Conservation (phyloP, 2,329 filamentous ascomycete genomes). For the Berkeleyomyces rouxiae region DNA sequence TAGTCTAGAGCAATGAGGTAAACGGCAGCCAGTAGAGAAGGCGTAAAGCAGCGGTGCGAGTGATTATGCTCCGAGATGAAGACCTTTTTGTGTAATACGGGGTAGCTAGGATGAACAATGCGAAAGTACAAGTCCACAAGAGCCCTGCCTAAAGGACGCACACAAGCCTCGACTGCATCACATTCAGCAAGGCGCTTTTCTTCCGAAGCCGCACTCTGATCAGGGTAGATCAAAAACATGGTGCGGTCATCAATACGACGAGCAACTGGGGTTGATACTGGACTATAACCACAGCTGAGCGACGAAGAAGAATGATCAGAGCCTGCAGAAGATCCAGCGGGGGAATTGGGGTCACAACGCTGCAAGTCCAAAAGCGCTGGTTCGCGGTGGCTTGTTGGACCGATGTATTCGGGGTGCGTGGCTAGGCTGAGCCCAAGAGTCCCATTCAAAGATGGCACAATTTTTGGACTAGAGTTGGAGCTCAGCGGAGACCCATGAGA, state of each 20-base stretch:
- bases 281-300: constrained; percentile 10
- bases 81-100: constrained; percentile 34
- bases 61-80: constrained; percentile 35
- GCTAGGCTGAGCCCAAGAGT: constrained; percentile 39
- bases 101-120: constrained; percentile 35
- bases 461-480: constrained; percentile 5
- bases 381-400: constrained; percentile 41
- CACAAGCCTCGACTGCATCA: constrained; percentile 35
- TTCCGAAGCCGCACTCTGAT: constrained; percentile 22
- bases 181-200: constrained; percentile 25
- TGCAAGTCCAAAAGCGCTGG: constrained; percentile 39
- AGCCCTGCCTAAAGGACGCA: constrained; percentile 33
- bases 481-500: background rate
- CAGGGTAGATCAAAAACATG: constrained; percentile 23
- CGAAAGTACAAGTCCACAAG: constrained; percentile 44
- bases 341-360: constrained; percentile 28
- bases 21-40: constrained; percentile 33
- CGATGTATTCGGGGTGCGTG: constrained; percentile 43
- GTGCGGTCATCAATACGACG: constrained; percentile 22
- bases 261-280: constrained; percentile 16
- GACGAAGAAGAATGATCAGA: constrained; percentile 7
- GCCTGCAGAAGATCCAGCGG: background rate
- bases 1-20: constrained; percentile 36
- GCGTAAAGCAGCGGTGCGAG: constrained; percentile 34
- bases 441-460: constrained; percentile 22